Evolutionary conservation across 352 stramenopile species (phyloP), one percentile per base, ranked within the genome.

Genomic region (Phytophthora fragariae): DNA sequence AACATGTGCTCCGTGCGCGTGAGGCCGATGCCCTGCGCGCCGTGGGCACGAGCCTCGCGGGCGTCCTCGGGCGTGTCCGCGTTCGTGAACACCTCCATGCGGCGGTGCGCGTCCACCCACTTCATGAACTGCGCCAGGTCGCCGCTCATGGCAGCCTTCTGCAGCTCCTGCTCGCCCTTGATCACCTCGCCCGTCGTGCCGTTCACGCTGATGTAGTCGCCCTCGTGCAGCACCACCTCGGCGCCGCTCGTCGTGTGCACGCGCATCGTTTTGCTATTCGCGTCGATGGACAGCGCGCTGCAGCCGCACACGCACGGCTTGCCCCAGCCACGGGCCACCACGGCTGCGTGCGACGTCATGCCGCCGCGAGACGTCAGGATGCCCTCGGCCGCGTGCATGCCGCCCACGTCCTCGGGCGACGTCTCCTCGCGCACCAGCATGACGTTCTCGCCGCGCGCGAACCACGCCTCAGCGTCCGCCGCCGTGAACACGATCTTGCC

Each of bases 1-100:
- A 76, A 76, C 63, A 68, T 76, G 69, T 76, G 63, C 69, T 72
- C 62, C 29, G 69, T 76, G 7, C 62, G 62, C 69, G 69, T 76
- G 7, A 72, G 62, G 21, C 62, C 62, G 41, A 76, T 76, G 24
- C 69, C 69, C 68, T 75, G 60, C 1, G 61, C 61, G 35, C 68
- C 68, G 41, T 75, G 62, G 24, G 53, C 59, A 52, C 62, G 63
- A 31, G 69, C 69, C 62, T 76, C 62, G 50, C 46, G 69, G 31
- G 62, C 63, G 33, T 76, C 69, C n/a, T 72, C 63, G 29, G 62
- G 9, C 59, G 69, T 10, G 62, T 72, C 69, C 3, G 62, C 69
- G 52, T 72, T 76, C 57, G 69, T 72, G 57, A 64, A 76, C 69
- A 76, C 63, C 57, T 72, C 57, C 63, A 76, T 76, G 57, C 24